Conservation (phyloP, 177 flowering plant genomes). For the Vitis hybrid region DNA sequence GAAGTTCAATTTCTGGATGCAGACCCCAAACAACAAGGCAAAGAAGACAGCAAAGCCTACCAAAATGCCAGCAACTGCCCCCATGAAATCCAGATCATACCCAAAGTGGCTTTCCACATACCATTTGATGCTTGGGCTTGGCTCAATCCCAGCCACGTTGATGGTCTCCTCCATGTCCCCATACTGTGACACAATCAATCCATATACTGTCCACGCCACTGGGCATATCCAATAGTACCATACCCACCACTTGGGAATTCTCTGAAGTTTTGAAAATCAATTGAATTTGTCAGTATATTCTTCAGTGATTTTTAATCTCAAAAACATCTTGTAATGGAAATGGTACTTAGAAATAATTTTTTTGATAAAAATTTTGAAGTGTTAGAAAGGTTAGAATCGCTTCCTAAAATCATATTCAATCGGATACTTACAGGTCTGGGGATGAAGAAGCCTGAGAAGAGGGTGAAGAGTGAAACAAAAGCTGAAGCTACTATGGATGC, state of each 20-base stretch:
- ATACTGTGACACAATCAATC: slow-evolving; percentile 52
- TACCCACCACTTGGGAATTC: slow-evolving; percentile 61
- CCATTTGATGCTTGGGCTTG: slow-evolving; percentile 20
- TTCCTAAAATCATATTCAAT: too few relatives aligned
- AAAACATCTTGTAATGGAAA: too few relatives aligned
- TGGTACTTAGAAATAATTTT: too few relatives aligned
- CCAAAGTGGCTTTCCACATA: slow-evolving; percentile 35
- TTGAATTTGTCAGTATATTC: too few relatives aligned
- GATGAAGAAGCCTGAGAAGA: slow-evolving; percentile 86
- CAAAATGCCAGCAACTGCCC: slow-evolving; percentile 42
- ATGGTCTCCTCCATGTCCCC: slow-evolving; percentile 39
- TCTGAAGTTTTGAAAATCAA: slow-evolving; percentile 17
- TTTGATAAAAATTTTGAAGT: too few relatives aligned
- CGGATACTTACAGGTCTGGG: slow-evolving; percentile 58
- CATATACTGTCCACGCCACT: slow-evolving; percentile 59
- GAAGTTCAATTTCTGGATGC: slow-evolving; percentile 50
- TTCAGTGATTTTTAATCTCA: too few relatives aligned
- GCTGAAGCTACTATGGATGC: slow-evolving; percentile 71
- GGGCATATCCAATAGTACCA: slow-evolving; percentile 69
- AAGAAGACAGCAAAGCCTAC: slow-evolving; percentile 44
- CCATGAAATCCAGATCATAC: slow-evolving; percentile 44
- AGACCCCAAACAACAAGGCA: slow-evolving; percentile 44
- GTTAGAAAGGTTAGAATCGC: too few relatives aligned
- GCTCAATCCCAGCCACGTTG: slow-evolving; percentile 27
- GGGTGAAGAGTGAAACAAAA: slow-evolving; percentile 62